Base-by-base conservation (phyloP, 768 basidiomycete species). In the Tulasnella sp. region DNA sequence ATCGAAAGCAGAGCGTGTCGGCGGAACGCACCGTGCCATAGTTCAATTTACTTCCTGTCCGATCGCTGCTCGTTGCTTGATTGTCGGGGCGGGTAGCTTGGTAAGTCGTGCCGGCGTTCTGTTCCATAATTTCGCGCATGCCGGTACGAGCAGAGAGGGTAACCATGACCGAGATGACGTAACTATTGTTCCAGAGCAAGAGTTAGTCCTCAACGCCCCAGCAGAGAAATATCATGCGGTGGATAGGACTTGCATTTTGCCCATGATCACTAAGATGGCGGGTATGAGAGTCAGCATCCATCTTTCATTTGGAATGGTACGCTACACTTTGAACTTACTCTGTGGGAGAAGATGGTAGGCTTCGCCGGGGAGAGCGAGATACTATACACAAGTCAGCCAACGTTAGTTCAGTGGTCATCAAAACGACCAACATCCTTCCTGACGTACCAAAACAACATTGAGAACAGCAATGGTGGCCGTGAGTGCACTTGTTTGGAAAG, bases 381-480 rank as follows among this genome's bases (percentile, higher is more conserved):
- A 79, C 78, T 79, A n/a, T 8, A 72, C n/a, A 14, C 56, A 36
- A n/a, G 27, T 34, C 19, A 27, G 56, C 24, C 27, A 14, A 36
- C 39, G 36, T 36, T 21, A 34, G 4, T 34, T 74, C 39, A 73
- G 21, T 3, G 19, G n/a, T 27, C 46, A 42, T 42, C 40, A 8
- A 46, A 46, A n/a, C n/a, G 24, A n/a, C 8, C 46, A 3, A 14
- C 52, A 24, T 31, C 27, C n/a, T 12, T 36, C 24, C 21, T n/a
- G 21, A 71, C 77, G 27, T 42, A 79, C 78, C 71, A 79, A 34
- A 24, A 79, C 21, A 39, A 79, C 68, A 74, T 79, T 79, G 7
- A 79, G 19, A 24, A 79, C 71, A 9, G 78, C 78, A 38, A 79
- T 79, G 31, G 71, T 79, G 18, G 78, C 78, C 2, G 78, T 79